These are phyloP conservation scores for Rhodocollybia butyracea DNA, from an alignment of 768 basidiomycete species.

Conservation along the genomic window DNA sequence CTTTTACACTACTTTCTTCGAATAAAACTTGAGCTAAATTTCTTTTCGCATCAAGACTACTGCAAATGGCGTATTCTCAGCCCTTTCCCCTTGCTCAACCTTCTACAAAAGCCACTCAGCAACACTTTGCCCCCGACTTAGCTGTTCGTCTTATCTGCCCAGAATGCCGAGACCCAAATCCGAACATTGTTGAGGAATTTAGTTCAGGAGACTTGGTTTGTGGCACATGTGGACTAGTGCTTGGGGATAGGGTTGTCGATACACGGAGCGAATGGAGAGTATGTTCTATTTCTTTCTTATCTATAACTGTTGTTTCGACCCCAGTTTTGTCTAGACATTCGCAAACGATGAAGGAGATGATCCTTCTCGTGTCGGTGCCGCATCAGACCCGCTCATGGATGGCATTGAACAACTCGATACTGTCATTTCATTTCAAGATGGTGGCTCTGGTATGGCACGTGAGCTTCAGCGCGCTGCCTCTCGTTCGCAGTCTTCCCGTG, in stretches of 20 bases:
- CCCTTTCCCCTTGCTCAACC: slow-evolving; percentile 75
- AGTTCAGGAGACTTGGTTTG: slow-evolving; percentile 97
- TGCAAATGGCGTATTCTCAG: slow-evolving; percentile 64
- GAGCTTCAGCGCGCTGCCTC: slow-evolving; percentile 92
- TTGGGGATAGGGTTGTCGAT: slow-evolving; percentile 96
- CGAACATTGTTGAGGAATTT: slow-evolving; percentile 96
- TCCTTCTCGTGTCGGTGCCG: slow-evolving; percentile 98
- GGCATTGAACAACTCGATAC: slow-evolving; percentile 95
- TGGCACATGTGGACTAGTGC: slow-evolving; percentile 87
- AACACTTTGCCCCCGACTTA: slow-evolving; percentile 75
- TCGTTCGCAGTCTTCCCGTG: slow-evolving; percentile 71
- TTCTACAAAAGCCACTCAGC: slow-evolving; percentile 48
- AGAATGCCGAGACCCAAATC: slow-evolving; percentile 91
- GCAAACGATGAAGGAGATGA: slow-evolving; percentile 99
- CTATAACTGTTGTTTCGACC: slow-evolving; percentile 11
- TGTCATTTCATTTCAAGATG: slow-evolving; percentile 92
- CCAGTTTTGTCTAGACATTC: slow-evolving; percentile 67
- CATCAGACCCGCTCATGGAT: slow-evolving; percentile 89
- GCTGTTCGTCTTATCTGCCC: slow-evolving; percentile 91
- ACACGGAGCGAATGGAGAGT: slow-evolving; percentile 98
- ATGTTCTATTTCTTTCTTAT: slow-evolving; percentile 32
- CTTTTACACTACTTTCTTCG: neutral
- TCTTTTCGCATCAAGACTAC: neutral
- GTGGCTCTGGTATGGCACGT: slow-evolving; percentile 87
- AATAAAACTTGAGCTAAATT: neutral